Base-by-base conservation (phyloP, 176 grass and related monocot genomes). In the Ensete ventricosum region DNA sequence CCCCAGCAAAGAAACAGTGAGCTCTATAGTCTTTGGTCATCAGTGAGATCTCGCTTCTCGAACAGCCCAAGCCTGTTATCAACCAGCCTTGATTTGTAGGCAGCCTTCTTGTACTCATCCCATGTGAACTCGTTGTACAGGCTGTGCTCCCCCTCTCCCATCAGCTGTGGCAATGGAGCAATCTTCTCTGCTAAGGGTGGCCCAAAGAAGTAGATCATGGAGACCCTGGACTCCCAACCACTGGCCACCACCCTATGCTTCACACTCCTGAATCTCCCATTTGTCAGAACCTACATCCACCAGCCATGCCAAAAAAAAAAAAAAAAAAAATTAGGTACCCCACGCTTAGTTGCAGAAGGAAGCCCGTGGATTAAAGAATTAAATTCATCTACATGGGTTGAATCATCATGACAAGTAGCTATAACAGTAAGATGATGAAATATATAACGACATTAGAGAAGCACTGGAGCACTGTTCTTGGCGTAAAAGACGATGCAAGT, bases 91-190 rank as follows among this genome's bases (percentile, higher is more conserved):
- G 91, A 89, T 54, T 88, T 95, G 82, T 95, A 99, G 22, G 96
- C 91, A 81, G 96, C 91, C 87, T 82, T 91, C 88, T 99, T 99
- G 91, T 99, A 99, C 74, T 95, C 96, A 11, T 29, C 77, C 96
- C 96, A 99, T 79, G 96, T 99, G 91, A 99, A 99, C 53, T 95
- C 91, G 74, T 81, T 92, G 91, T 95, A 99, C 66, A 84, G 16
- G 88, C 88, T 89, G 76, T 91, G 84, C 88, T 95, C 96, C 53
- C 84, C 87, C 13, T 91, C 83, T 25, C 78, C 54, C 83, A 99
- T 83, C 79, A 99, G 79, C 91, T 95, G 82, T 49, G 86, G 82
- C 83, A 99, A 74, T 29, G 96, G 88, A 21, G 84, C 87, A 76
- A 99, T 95, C 83, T 78, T 83, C 91, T 99, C 85, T 29, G 79